phyloP scores from a whole-genome alignment of 768 basidiomycete genomes.

The Vararia minispora region DNA sequence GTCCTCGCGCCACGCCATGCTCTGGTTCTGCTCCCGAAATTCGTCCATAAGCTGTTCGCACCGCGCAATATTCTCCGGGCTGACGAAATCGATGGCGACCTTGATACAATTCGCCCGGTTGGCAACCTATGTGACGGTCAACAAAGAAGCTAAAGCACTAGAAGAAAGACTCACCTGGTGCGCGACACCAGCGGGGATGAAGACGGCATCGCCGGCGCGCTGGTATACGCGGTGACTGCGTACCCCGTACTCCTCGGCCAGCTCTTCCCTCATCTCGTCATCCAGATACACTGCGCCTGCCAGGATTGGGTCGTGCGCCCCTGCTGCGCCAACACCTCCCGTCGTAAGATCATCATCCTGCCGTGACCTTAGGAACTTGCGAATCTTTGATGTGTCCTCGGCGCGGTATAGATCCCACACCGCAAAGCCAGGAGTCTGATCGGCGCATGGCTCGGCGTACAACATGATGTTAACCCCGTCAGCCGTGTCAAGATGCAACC shows the following conservation, averaged over 20 bases:
- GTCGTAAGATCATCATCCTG: no score
- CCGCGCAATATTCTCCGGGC: constrained; percentile 80
- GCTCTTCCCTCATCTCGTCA: constrained; percentile 46
- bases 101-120: constrained; percentile 95
- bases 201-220: constrained; percentile 84
- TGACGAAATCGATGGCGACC: constrained; percentile 91
- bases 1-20: constrained; percentile 88
- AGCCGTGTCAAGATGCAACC: constrained; percentile 86
- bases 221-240: constrained; percentile 81
- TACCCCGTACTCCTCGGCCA: constrained; percentile 60
- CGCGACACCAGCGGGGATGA: constrained; percentile 90
- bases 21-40: constrained; percentile 84
- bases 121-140: constrained; percentile 46
- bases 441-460: constrained; percentile 46
- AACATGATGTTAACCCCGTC: constrained; percentile 87
- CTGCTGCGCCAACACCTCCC: no score
- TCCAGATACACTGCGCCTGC: constrained; percentile 84
- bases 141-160: not conserved
- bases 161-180: constrained; percentile 52
- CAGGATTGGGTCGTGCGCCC: constrained; percentile 78
- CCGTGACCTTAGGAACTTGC: constrained; percentile 59
- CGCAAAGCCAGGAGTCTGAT: constrained; percentile 61
- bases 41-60: constrained; percentile 82
- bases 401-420: constrained; percentile 89
- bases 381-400: constrained; percentile 68